phyloP scores from a whole-genome alignment of 2,329 filamentous ascomycete species.

The Claviceps maximensis region DNA sequence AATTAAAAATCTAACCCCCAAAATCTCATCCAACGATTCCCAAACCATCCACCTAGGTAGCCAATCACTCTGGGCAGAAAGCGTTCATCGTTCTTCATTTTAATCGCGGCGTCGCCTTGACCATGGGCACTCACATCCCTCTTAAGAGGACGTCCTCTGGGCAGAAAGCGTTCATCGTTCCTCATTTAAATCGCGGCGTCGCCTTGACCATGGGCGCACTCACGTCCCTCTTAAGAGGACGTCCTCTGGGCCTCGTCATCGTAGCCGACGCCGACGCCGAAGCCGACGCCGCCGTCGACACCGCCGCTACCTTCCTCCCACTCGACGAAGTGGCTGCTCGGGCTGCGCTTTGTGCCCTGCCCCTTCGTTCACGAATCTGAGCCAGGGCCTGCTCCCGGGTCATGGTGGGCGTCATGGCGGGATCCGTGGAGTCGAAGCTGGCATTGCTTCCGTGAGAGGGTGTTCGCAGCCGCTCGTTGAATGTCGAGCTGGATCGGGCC shows the following conservation, averaged over 20 bases:
- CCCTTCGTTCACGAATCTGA: slow-evolving; percentile 59
- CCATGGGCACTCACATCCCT: slow-evolving; percentile 36
- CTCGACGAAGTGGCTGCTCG: slow-evolving; percentile 49
- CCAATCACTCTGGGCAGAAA: background rate
- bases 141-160: slow-evolving; percentile 16
- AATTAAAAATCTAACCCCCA: background rate
- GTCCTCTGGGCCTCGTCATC: slow-evolving; percentile 8
- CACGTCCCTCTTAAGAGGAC: slow-evolving; percentile 28
- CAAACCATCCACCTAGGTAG: too few relatives aligned
- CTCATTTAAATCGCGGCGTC: slow-evolving; percentile 4
- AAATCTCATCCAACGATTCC: background rate
- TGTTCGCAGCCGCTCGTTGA: slow-evolving; percentile 31
- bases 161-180: background rate
- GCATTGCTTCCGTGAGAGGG: slow-evolving; percentile 25
- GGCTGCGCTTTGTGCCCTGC: slow-evolving; percentile 55
- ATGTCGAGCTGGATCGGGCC: slow-evolving; percentile 23
- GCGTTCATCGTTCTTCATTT: background rate
- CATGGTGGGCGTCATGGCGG: slow-evolving; percentile 51
- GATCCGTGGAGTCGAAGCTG: slow-evolving; percentile 41
- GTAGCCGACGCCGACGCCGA: slow-evolving; percentile 47
- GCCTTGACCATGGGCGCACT: slow-evolving; percentile 29
- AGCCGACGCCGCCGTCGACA: slow-evolving; percentile 44
- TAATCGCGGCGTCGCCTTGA: slow-evolving; percentile 5
- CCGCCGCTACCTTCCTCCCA: slow-evolving; percentile 44
- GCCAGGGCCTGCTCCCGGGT: slow-evolving; percentile 62